Conservation (phyloP, 495 filamentous ascomycete genomes). For the Oidiodendron maius region DNA sequence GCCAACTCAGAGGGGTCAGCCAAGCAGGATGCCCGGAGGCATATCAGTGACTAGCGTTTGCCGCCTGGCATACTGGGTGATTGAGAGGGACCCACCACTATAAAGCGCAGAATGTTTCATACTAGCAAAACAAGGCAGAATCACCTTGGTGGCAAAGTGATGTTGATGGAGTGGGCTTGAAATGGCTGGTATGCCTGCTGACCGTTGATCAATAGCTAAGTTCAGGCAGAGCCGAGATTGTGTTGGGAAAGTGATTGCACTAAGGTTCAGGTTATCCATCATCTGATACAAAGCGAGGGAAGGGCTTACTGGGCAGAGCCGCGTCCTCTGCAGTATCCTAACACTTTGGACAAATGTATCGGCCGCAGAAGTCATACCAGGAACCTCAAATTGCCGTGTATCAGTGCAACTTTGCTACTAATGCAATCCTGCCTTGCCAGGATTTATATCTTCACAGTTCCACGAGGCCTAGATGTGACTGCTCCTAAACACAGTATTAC, state of each 20-base stretch:
- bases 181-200: conserved; percentile 12
- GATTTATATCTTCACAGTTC: conserved; percentile 2
- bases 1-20: conserved; percentile 10
- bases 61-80: too few species aligned
- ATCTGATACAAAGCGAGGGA: conserved; percentile 12
- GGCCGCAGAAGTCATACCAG: background rate
- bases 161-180: conserved; percentile 9
- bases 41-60: too few species aligned
- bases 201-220: conserved; percentile 11
- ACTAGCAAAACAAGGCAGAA: conserved; percentile 1
- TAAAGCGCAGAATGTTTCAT: background rate
- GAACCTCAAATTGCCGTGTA: background rate
- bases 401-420: background rate
- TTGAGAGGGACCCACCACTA: too few species aligned
- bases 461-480: conserved; percentile 1
- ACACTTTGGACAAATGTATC: conserved; percentile 11
- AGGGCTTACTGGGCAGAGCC: conserved; percentile 9
- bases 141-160: background rate
- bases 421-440: conserved; percentile 1
- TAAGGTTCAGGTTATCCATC: conserved; percentile 11
- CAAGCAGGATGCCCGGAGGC: too few species aligned
- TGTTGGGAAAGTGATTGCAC: conserved; percentile 16
- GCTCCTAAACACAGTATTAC: background rate
- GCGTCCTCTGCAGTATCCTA: conserved; percentile 11
- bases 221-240: conserved; percentile 14